These are phyloP conservation scores for Naganishia sp. DNA, from an alignment of 1,284 basidiomycete species.

Conservation along the genomic window DNA sequence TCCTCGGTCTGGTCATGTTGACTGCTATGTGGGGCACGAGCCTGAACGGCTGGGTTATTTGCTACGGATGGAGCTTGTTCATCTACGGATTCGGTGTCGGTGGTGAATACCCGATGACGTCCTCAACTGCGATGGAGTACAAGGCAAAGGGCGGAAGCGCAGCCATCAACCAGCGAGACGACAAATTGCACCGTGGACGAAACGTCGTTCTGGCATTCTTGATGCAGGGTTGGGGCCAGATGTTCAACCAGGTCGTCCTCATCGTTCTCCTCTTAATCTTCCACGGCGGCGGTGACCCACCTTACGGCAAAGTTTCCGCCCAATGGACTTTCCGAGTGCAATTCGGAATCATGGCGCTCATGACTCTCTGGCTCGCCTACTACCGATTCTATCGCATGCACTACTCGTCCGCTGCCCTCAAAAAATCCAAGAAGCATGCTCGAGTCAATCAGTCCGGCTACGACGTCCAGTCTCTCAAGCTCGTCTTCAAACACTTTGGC, in stretches of 20 bases:
- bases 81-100: conserved; percentile 59
- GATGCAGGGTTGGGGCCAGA: conserved; percentile 60
- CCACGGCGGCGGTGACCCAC: conserved; percentile 51
- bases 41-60: conserved; percentile 61
- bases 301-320: conserved; percentile 55
- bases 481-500: conserved; percentile 58
- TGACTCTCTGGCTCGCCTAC: conserved; percentile 60
- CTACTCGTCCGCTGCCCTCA: conserved; percentile 52
- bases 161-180: conserved; percentile 52
- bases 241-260: conserved; percentile 59
- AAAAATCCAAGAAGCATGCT: conserved; percentile 55
- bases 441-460: conserved; percentile 58
- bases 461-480: conserved; percentile 57
- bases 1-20: conserved; percentile 59
- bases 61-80: conserved; percentile 57
- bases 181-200: conserved; percentile 60
- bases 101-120: conserved; percentile 62
- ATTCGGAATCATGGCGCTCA: conserved; percentile 58
- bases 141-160: conserved; percentile 44
- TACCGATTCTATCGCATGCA: conserved; percentile 58
- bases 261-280: conserved; percentile 60
- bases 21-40: conserved; percentile 59
- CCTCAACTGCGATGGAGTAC: conserved; percentile 58
- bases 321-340: conserved; percentile 61
- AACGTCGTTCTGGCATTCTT: conserved; percentile 60